A percentile compares a stretch with the other conserved stretches of the same genome.
These are phyloP conservation scores for Malassezia yamatoensis DNA, from an alignment of 1,284 basidiomycete genomes.

Conservation along the genomic window DNA sequence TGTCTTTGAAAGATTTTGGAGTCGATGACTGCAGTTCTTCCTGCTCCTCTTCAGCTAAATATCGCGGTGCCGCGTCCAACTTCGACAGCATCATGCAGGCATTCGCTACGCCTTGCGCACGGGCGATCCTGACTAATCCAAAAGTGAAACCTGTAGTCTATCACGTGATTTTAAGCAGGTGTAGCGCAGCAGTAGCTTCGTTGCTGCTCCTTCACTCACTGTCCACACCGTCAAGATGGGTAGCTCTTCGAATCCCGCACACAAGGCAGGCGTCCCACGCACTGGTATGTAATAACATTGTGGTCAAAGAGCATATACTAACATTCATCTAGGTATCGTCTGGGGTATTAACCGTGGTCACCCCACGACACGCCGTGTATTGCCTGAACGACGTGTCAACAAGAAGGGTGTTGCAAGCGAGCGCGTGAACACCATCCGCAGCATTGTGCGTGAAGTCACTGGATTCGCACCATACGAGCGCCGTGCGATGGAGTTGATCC, in stretches of 20 bases:
- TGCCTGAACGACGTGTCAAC: constrained; percentile 69
- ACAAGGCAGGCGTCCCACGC: constrained; percentile 43
- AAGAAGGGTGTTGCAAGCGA: constrained; percentile 76
- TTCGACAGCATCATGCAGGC: constrained; percentile 3
- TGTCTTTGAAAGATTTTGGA: constrained; percentile 21
- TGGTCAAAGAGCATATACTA: background rate
- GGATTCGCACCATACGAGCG: constrained; percentile 98
- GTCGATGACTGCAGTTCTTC: constrained; percentile 19
- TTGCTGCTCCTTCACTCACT: constrained; percentile 21
- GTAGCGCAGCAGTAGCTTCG: background rate
- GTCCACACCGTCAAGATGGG: constrained; percentile 30
- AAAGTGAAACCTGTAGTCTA: background rate
- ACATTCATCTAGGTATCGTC: constrained; percentile 62
- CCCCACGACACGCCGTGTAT: constrained; percentile 76
- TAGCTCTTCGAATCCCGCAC: constrained; percentile 45
- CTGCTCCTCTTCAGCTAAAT: constrained; percentile 14
- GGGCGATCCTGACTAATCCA: constrained; percentile 4
- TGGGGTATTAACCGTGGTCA: constrained; percentile 84
- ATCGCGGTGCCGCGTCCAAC: constrained; percentile 18
- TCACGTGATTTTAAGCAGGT: constrained; percentile 14
- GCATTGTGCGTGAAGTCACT: constrained; percentile 52
- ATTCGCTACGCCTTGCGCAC: background rate
- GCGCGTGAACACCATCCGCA: constrained; percentile 48
- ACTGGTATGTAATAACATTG: constrained; percentile 29
- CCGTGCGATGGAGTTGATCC: constrained; percentile 94